Conservation (phyloP, 176 grass and related monocot genomes). For the Microstegium vimineum region DNA sequence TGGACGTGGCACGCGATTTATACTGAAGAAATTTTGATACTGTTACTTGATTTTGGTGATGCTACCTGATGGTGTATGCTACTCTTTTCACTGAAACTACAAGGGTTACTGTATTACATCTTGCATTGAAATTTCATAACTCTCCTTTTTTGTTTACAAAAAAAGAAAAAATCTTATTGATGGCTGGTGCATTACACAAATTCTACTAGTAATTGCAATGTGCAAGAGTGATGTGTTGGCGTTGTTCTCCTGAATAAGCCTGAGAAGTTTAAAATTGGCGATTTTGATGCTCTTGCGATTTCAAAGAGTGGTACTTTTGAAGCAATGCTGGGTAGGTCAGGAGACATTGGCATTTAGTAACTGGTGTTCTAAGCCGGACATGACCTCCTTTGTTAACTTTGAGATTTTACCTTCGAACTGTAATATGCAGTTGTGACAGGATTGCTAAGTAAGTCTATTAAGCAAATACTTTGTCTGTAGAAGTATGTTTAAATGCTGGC, state of each 20-base stretch:
- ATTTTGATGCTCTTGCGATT: neutral
- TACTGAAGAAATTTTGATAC: conserved; percentile 17
- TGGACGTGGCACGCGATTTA: neutral
- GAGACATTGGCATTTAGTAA: neutral
- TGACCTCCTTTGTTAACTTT: neutral
- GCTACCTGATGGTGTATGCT: neutral
- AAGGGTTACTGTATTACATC: neutral
- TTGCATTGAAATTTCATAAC: neutral
- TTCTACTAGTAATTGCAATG: neutral
- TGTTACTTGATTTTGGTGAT: neutral
- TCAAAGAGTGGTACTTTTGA: neutral
- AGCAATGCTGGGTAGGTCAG: neutral
- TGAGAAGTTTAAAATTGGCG: neutral
- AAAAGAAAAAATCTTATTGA: neutral
- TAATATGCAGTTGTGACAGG: neutral
- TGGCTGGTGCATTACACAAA: neutral
- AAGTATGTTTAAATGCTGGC: neutral
- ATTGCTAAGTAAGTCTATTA: neutral
- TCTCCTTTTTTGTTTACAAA: neutral
- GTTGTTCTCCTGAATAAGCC: neutral
- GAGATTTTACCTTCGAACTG: neutral
- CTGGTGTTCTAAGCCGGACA: neutral
- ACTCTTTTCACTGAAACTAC: neutral
- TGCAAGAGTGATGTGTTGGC: neutral
- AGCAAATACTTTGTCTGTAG: neutral